Evolutionary conservation across 2,329 filamentous ascomycete species (phyloP), one percentile per base, ranked within the genome.

Genomic region (Alternaria gaisen): DNA sequence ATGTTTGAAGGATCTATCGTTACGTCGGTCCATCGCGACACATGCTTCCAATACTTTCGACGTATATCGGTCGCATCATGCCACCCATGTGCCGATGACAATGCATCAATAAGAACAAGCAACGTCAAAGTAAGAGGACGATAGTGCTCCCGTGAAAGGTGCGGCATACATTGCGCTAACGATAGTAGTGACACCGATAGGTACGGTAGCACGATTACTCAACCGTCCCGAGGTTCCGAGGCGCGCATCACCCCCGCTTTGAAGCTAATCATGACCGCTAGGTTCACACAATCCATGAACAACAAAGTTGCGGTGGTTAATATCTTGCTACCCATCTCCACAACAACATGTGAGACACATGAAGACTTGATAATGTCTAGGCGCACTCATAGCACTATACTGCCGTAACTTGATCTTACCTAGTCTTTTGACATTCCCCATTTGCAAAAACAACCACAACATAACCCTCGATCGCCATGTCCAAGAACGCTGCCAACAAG

Each of bases 401-500:
- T n/a, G 38, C n/a, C 38, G 14, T 11, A 40, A 40, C 38, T 11
- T 11, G 8, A 12, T n/a, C 1, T 40, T 40, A 3, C 38, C 20
- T 40, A 3, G 9, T 40, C 5, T n/a, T 11, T 11, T 40, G n/a
- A 20, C 14, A 16, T 40, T 4, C n/a, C 36, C 6, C 3, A 38
- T 36, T 16, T 14, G 34, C 12, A 12, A 10, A 3, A 32, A 12
- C 11, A 16, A 16, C 6, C 32, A 36, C 32, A 16, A 36, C 32
- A 14, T 6, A n/a, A 16, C 18, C 38, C n/a, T 20, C 36, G 18
- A 18, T 16, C 34, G 41, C 4, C 2, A 56, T 56, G 53, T 56
- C 53, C 4, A 46, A 48, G 2, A 70, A 71, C 56, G 32, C 44
- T 20, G 10, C 56, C 28, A 64, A 63, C 20, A 66, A 64, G 42